These are phyloP conservation scores for Clausena lansium DNA, from an alignment of 345 rosid species.

Conservation along the genomic window DNA sequence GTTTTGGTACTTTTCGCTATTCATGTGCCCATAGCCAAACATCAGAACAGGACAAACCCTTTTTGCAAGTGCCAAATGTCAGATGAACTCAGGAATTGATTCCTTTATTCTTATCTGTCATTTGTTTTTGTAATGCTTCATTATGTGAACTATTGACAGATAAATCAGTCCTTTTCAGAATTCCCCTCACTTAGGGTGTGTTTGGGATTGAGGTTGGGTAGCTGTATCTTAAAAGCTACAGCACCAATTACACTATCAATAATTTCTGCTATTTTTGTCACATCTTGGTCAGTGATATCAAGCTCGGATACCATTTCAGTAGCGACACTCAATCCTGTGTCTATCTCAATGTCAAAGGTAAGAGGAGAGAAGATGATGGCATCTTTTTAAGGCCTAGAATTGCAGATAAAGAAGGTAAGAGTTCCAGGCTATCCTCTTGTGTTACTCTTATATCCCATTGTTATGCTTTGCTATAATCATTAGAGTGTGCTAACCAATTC, in stretches of 20 bases:
- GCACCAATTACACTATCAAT: conserved; percentile 75
- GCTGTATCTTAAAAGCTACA: no score
- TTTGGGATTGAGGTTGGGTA: no score
- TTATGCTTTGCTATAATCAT: not conserved
- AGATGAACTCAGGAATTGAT: not conserved
- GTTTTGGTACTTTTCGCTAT: not conserved
- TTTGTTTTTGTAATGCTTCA: not conserved
- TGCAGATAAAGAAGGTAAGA: conserved; percentile 80
- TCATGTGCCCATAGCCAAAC: no score
- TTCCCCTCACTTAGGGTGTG: not conserved
- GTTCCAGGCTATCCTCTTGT: not conserved
- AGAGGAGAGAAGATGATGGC: conserved; percentile 60
- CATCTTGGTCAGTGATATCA: conserved; percentile 76
- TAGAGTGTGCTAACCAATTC: not conserved
- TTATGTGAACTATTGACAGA: not conserved
- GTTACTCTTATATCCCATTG: not conserved
- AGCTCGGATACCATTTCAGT: conserved; percentile 92
- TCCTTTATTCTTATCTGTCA: not conserved
- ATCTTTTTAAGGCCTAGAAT: conserved; percentile 82
- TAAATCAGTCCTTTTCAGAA: not conserved
- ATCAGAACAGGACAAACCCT: not conserved
- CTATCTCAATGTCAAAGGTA: conserved; percentile 71
- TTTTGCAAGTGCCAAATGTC: not conserved
- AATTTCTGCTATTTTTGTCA: conserved; percentile 79
- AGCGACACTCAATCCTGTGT: conserved; percentile 78